Base-by-base conservation (phyloP, 2,329 filamentous ascomycete genomes). In the Claviceps humidiphila region DNA sequence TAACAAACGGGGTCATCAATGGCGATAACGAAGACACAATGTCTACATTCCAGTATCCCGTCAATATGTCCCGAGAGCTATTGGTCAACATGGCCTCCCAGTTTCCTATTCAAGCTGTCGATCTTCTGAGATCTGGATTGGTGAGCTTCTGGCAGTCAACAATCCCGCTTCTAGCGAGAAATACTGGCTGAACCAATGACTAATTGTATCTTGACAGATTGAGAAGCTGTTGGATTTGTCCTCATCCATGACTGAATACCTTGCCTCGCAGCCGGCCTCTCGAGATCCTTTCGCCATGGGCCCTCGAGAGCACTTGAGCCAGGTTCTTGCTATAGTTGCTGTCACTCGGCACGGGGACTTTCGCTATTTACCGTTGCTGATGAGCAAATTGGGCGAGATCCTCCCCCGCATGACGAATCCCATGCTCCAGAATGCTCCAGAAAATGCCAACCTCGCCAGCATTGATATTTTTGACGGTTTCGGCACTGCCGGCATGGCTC, bases 151-250 rank as follows among this genome's bases (percentile, higher is more conserved):
- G 17, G 5, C 17, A 14, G n/a, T 37, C 2, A 24, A 11, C 11
- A 24, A 22, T 11, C 16, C 17, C 45, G 11, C 11, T 17, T 34
- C n/a, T 20, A 11, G 4, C 24, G 20, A n/a, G n/a, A 11, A 11
- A 37, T 2, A 4, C 1, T 16, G 14, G 42, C 26, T 2, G 34
- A 39, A 45, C 3, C 47, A 17, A 9, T 13, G 24, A 7, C 45
- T 51, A 43, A 51, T 38, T 24, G 2, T 34, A 26, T 4, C 1
- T 13, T 13, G 30, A 0, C 58, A 84, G 79, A 81, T 93, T 55
- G 87, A 90, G 63, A 91, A 91, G 63, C 70, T 95, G 13, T 79
- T 93, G 59, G 85, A 90, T 58, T 78, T 90, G 39, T 81, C 86
- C 13, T 85, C 78, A 64, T 81, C 82, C 16, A 73, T 93, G 55